Evolutionary conservation across 2,329 filamentous ascomycete genomes (phyloP).

Genomic region (Monosporascus cannonballus): DNA sequence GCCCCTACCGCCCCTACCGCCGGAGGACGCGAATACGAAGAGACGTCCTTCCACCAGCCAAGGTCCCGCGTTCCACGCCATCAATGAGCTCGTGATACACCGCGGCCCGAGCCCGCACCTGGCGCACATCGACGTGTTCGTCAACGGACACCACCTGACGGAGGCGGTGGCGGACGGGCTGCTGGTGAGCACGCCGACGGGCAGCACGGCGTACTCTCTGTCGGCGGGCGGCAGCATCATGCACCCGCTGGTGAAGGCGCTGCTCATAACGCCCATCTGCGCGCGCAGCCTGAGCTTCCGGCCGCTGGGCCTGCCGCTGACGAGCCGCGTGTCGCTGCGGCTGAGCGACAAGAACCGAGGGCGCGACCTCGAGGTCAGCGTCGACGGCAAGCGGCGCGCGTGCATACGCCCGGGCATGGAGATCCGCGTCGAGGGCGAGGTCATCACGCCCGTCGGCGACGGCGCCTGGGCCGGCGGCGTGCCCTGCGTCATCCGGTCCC

Average conservation of each 20-base stretch:
- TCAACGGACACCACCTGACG: slow-evolving; percentile 84
- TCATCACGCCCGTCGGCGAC: not conserved
- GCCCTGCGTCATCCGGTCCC: not conserved
- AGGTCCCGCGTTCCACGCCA: slow-evolving; percentile 55
- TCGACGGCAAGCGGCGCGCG: slow-evolving; percentile 66
- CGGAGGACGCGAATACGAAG: not conserved
- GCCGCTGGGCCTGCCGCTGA: slow-evolving; percentile 80
- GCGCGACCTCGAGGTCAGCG: slow-evolving; percentile 70
- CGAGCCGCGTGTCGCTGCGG: slow-evolving; percentile 75
- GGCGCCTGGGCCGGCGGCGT: not conserved
- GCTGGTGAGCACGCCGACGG: slow-evolving; percentile 87
- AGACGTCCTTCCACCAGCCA: slow-evolving; percentile 7
- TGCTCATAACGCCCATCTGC: slow-evolving; percentile 91
- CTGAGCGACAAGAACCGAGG: slow-evolving; percentile 76
- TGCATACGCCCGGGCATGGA: slow-evolving; percentile 73
- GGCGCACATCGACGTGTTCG: slow-evolving; percentile 83
- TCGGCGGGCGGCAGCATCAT: slow-evolving; percentile 89
- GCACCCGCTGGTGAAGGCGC: slow-evolving; percentile 81
- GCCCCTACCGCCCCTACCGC: slow-evolving; percentile 23
- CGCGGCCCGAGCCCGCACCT: slow-evolving; percentile 85
- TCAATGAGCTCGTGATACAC: slow-evolving; percentile 95
- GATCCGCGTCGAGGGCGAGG: slow-evolving; percentile 82
- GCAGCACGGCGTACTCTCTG: slow-evolving; percentile 92
- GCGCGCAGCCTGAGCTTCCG: slow-evolving; percentile 88
- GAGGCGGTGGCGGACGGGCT: slow-evolving; percentile 95